Evolutionary conservation across 2,329 filamentous ascomycete species (phyloP).

Genomic region (Neurospora sp.): DNA sequence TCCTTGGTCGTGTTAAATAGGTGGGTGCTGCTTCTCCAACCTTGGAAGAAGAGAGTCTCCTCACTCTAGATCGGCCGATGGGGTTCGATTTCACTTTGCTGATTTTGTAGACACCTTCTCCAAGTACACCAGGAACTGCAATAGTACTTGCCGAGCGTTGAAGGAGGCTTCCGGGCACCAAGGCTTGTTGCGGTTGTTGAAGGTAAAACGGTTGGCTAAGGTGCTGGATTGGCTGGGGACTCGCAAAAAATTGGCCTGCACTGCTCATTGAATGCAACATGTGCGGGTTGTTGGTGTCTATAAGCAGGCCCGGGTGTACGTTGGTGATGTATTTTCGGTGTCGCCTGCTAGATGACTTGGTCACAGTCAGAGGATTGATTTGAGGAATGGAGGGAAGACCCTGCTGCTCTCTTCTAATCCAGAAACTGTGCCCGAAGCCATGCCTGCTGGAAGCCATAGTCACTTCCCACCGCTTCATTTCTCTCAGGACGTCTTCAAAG

Average conservation of each 20-base stretch:
- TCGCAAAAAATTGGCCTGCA: background rate
- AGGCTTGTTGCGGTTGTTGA: background rate
- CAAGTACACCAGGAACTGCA: slow-evolving; percentile 11
- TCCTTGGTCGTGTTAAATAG: background rate
- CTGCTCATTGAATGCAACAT: background rate
- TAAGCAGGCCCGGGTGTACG: background rate
- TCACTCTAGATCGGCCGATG: slow-evolving; percentile 1
- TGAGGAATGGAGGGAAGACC: background rate
- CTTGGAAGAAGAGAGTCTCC: background rate
- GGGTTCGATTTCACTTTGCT: slow-evolving; percentile 11
- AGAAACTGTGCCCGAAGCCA: background rate
- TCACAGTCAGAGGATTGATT: background rate
- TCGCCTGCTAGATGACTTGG: background rate
- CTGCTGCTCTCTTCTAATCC: background rate
- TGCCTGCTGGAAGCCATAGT: background rate
- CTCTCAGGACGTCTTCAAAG: slow-evolving; percentile 6
- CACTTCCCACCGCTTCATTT: slow-evolving; percentile 8
- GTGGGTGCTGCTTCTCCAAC: background rate
- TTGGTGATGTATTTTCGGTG: slow-evolving; percentile 2
- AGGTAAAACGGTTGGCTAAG: background rate
- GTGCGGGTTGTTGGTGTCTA: background rate
- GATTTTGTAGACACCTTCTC: slow-evolving; percentile 17
- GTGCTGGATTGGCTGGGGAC: slow-evolving; percentile 9
- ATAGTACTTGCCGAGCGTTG: slow-evolving; percentile 11
- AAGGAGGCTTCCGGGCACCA: slow-evolving; percentile 7